A percentile compares a stretch with the other conserved stretches of the same genome.
Conservation (phyloP, 2,329 filamentous ascomycete genomes). For the Setomelanomma holmii region DNA sequence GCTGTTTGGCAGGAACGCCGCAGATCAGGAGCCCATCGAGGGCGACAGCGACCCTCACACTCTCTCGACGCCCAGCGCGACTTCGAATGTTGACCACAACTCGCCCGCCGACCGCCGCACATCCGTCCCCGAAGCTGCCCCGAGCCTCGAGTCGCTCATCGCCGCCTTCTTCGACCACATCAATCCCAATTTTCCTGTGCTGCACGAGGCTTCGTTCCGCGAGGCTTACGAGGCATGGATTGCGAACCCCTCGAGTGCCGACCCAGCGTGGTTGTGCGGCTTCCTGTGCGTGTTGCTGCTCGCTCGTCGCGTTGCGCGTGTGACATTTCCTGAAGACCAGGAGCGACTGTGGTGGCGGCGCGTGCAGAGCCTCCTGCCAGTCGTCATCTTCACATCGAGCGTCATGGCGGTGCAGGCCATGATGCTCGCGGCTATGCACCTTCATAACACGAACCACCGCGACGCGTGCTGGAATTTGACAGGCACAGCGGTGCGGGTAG, state of each 20-base stretch:
- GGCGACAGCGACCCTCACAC: constrained; percentile 24
- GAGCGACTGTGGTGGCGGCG: constrained; percentile 53
- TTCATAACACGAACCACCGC: constrained; percentile 56
- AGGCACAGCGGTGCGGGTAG: constrained; percentile 53
- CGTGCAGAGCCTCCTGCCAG: constrained; percentile 50
- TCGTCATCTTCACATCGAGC: constrained; percentile 54
- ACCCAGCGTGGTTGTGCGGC: constrained; percentile 52
- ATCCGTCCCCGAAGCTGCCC: constrained; percentile 19
- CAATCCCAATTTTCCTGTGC: constrained; percentile 52
- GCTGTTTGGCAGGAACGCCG: constrained; percentile 52
- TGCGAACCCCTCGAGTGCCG: constrained; percentile 36
- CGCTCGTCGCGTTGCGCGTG: constrained; percentile 44
- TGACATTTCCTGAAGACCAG: constrained; percentile 45
- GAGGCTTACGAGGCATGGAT: constrained; percentile 50
- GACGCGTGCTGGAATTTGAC: constrained; percentile 56
- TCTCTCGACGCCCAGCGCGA: constrained; percentile 29
- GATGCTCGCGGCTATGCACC: constrained; percentile 52
- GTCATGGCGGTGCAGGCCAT: constrained; percentile 52
- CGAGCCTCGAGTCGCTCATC: constrained; percentile 46
- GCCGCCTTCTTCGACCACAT: constrained; percentile 52
- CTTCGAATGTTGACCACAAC: constrained; percentile 26
- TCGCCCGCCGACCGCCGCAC: constrained; percentile 28
- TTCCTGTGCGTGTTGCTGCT: constrained; percentile 53
- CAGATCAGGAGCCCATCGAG: constrained; percentile 35
- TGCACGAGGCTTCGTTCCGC: constrained; percentile 54